phyloP scores from a whole-genome alignment of 2,329 filamentous ascomycete species.

The Sporothrix variecibatus region DNA sequence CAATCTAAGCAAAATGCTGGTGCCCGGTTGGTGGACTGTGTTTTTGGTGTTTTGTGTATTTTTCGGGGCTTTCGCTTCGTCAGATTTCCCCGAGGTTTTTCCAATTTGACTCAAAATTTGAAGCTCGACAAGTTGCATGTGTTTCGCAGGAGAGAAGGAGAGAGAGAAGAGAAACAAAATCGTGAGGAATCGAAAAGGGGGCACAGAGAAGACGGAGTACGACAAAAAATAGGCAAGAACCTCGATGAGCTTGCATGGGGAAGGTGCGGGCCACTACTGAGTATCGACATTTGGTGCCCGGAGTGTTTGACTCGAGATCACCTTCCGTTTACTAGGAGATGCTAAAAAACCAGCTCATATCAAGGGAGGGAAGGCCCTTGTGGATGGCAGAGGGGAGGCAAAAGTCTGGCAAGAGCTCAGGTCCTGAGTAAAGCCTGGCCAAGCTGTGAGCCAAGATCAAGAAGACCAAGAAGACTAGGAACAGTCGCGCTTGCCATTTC shows the following conservation, averaged over 20 bases:
- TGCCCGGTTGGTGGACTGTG: not conserved
- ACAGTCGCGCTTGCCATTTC: not conserved
- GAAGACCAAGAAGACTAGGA: not conserved
- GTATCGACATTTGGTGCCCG: not conserved
- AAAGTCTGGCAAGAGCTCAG: not conserved
- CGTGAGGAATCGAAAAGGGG: not conserved
- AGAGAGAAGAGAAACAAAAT: not conserved
- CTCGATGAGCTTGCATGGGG: not conserved
- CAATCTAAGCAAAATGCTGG: not conserved
- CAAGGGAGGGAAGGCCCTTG: not conserved
- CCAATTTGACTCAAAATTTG: not conserved
- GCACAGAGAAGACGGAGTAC: not conserved
- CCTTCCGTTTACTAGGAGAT: not conserved
- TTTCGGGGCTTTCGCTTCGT: slow-evolving; percentile 1
- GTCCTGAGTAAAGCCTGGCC: not conserved
- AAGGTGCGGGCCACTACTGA: not conserved
- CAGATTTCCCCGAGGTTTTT: not conserved
- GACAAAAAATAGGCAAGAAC: not conserved
- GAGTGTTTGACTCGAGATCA: not conserved
- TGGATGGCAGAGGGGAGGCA: not conserved
- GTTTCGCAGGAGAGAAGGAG: not conserved
- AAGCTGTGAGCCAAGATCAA: not conserved
- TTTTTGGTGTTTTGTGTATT: not conserved
- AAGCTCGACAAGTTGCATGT: not conserved
- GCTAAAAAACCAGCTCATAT: not conserved